Evolutionary conservation across 805 yeast genomes (phyloP), one percentile per base, ranked within the genome.

Genomic region (Lachancea lanzarotensis): DNA sequence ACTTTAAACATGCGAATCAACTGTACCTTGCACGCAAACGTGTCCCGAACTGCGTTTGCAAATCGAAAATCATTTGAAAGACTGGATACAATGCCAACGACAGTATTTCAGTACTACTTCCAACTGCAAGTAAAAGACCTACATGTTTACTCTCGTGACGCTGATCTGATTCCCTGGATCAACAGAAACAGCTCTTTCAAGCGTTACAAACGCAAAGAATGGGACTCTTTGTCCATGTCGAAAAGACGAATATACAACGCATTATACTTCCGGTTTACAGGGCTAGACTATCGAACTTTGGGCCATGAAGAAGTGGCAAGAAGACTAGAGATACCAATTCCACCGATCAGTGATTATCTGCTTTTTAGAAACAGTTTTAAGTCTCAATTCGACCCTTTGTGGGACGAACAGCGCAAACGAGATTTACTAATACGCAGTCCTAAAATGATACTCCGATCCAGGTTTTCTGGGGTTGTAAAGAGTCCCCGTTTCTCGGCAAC

Each of bases 21-120:
- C 32, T 29, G 25, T 2, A 7, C 35, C 11, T 17, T 46, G 12
- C 35, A 39, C 11, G 58, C 58, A 10, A 48, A 40, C 30, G 38
- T 54, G 18, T 52, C 56, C 16, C 41, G 38, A 17, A 31, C 42
- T 7, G 25, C 52, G 10, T 48, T 47, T 36, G 30, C 22, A 8
- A 48, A 51, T 17, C 51, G 46, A 40, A 50, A 35, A 26, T 48
- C 53, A 6, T 57, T 57, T 30, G 46, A 54, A 33, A 50, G 37
- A 26, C 35, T 48, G n/a, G 51, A 53, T 37, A 45, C 40, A 22
- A 27, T 45, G 15, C 57, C 60, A 15, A 19, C 44, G 3, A 52
- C 59, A 6, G 56, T 52, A 12, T 57, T 57, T 39, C 58, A 56
- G 16, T 57, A 53, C 35, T 57, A 49, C 34, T 52, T 48, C 27